Evolutionary conservation across 1,284 basidiomycete species (phyloP).

Genomic region (Ceratobasidium sp.): DNA sequence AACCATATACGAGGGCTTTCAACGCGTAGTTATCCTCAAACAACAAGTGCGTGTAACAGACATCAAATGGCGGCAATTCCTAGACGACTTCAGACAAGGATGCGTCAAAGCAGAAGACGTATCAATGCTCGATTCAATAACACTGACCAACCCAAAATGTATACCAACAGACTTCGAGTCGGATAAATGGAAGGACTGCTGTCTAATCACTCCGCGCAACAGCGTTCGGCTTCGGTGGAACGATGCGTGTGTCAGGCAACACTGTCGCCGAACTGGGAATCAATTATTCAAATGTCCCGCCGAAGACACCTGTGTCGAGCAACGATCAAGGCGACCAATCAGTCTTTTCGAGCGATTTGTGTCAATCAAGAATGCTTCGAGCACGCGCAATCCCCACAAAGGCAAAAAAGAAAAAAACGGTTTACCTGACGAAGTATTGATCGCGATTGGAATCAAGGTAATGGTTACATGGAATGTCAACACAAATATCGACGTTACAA

Average conservation of each 20-base stretch:
- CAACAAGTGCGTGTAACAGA: constrained; percentile 60
- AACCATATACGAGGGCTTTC: constrained; percentile 59
- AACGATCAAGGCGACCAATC: constrained; percentile 16
- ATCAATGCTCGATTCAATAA: constrained; percentile 53
- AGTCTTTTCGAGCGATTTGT: too few relatives aligned
- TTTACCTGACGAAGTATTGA: too few relatives aligned
- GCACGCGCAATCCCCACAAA: too few relatives aligned
- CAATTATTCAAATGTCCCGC: constrained; percentile 48
- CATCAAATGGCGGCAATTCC: constrained; percentile 57
- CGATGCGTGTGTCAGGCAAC: constrained; percentile 50
- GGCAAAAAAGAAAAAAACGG: too few relatives aligned
- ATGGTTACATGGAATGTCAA: too few relatives aligned
- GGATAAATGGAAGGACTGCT: constrained; percentile 55
- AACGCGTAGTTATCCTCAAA: constrained; percentile 58
- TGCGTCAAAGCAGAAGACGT: constrained; percentile 54
- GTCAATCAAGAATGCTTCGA: too few relatives aligned
- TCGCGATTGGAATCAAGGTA: too few relatives aligned
- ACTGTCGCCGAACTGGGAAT: constrained; percentile 44
- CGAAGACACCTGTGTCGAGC: constrained; percentile 50
- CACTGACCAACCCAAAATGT: constrained; percentile 50
- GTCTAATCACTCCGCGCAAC: constrained; percentile 59
- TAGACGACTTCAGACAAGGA: constrained; percentile 56
- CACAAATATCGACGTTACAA: too few relatives aligned
- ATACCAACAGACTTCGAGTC: constrained; percentile 50
- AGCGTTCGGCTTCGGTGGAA: constrained; percentile 59